These are phyloP conservation scores for Blastocystis sp. DNA, from an alignment of 352 stramenopile species.

Conservation along the genomic window DNA sequence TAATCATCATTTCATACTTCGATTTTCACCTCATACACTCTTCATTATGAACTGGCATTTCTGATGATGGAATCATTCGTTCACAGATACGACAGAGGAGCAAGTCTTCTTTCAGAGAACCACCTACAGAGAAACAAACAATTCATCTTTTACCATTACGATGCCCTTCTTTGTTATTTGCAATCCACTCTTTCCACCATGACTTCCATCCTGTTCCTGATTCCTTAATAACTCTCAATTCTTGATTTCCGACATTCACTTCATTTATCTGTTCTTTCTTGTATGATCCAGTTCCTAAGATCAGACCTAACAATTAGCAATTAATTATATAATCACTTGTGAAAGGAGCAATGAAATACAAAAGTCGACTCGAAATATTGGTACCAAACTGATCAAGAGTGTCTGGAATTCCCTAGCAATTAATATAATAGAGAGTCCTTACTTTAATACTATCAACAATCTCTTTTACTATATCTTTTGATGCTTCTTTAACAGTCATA, in stretches of 20 bases:
- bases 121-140: not conserved
- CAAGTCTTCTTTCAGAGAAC: not conserved
- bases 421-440: not conserved
- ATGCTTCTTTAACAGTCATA: not conserved
- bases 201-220: not conserved
- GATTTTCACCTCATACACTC: not conserved
- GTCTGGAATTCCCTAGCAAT: not conserved
- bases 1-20: too few species aligned
- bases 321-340: too few species aligned
- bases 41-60: not conserved
- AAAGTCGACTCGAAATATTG: too few species aligned
- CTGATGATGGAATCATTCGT: not conserved
- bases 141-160: not conserved
- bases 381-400: not conserved
- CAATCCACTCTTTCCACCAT: conserved; percentile 6
- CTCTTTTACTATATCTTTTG: not conserved
- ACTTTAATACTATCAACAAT: not conserved
- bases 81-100: conserved; percentile 45
- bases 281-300: too few species aligned
- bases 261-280: too few species aligned
- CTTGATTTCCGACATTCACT: not conserved
- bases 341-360: not conserved
- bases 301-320: too few species aligned
- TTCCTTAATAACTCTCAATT: not conserved
- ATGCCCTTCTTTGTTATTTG: too few species aligned